Percentiles rank a stretch among this genome's conserved stretches.
phyloP scores from a whole-genome alignment of 345 rosid species.

The Draba incana region DNA sequence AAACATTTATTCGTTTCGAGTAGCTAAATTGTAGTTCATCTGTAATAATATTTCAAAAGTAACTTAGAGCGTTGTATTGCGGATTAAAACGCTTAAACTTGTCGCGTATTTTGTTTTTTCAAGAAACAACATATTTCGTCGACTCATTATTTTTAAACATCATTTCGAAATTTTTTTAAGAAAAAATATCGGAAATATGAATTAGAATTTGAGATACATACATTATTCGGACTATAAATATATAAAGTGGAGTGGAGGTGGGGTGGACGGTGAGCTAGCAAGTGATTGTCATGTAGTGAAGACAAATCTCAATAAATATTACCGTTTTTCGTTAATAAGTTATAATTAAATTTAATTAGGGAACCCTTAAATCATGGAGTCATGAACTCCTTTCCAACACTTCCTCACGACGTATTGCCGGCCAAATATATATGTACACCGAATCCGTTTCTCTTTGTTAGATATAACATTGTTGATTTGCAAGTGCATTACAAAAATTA shows the following conservation, averaged over 20 bases:
- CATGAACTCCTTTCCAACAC: constrained; percentile 43
- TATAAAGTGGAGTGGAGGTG: constrained; percentile 36
- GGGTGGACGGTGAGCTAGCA: constrained; percentile 42
- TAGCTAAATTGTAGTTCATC: too few species aligned
- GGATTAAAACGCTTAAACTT: too few species aligned
- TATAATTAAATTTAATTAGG: constrained; percentile 24
- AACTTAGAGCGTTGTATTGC: too few species aligned
- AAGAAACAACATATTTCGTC: too few species aligned
- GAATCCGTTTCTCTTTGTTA: constrained; percentile 19
- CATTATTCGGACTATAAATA: not conserved
- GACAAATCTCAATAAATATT: constrained; percentile 37
- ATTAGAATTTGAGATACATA: not conserved
- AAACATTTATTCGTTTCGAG: too few species aligned
- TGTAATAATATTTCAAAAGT: too few species aligned
- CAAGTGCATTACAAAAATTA: constrained; percentile 11
- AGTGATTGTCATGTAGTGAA: constrained; percentile 38
- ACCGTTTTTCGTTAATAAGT: constrained; percentile 22
- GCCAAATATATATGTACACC: constrained; percentile 26
- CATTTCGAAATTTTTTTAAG: not conserved
- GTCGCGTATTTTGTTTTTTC: too few species aligned
- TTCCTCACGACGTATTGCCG: constrained; percentile 42
- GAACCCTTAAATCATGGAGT: constrained; percentile 40
- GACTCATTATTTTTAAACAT: too few species aligned
- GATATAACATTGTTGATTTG: constrained; percentile 13
- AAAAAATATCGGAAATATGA: not conserved